Evolutionary conservation across 805 yeast genomes (phyloP), one percentile per base, ranked within the genome.

Genomic region (Maudiozyma saulgeensis): DNA sequence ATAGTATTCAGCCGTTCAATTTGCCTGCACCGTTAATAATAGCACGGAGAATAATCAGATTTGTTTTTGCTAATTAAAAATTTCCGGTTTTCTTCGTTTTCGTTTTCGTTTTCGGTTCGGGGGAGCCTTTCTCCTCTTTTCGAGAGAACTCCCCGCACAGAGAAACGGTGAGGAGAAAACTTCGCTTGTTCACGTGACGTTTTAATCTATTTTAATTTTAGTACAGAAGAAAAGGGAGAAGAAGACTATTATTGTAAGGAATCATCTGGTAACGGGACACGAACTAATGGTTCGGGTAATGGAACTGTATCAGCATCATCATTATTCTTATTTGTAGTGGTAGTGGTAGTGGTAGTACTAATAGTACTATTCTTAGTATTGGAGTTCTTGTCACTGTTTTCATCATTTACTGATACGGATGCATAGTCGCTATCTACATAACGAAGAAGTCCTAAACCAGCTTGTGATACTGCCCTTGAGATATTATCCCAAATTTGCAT

Each of bases 221-320:
- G 23, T 21, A 21, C 23, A 21, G 23, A 21, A 21, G 23, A 3
- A 21, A 21, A 21, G 23, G 3, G 23, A 21, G 23, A 21, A 21
- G 4, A 21, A 21, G n/a, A n/a, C n/a, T 4, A 21, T 21, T 21
- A 21, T 21, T 21, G 23, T 21, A 21, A 21, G 23, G 23, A 21
- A 21, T 28, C 32, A 28, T 45, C 51, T 11, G 44, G 42, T 6
- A 49, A 16, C 6, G 46, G 44, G 32, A 84, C 72, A 45, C 90
- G 69, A 3, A 84, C 83, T 53, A 84, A 65, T 0, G 84, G 71
- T 57, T 82, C 90, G 0, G 90, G 87, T 43, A 79, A 64, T 1
- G 86, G 83, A 41, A 60, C 18, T n/a, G 16, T 35, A 15, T 35
- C 38, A 13, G 9, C n/a, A 9, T 15, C 65, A n/a, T 66, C 70